Percentiles rank a stretch among this genome's conserved stretches.
phyloP scores from a whole-genome alignment of 176 grass and related monocot genomes.

The Poa pratensis region DNA sequence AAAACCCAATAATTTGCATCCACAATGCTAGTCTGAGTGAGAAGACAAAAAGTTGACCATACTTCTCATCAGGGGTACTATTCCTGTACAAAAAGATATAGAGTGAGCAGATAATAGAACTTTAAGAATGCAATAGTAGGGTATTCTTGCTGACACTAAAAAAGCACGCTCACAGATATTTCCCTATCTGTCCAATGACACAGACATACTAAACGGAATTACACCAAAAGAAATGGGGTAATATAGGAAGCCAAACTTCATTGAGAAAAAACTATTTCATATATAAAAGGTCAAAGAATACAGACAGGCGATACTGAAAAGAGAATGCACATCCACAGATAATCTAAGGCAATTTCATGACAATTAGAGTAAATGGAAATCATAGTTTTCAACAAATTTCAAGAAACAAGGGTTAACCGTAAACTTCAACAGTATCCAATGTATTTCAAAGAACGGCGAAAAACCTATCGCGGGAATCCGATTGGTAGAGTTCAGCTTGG shows the following conservation, averaged over 20 bases:
- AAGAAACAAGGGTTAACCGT: background rate
- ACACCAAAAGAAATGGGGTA: background rate
- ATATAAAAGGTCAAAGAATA: slow-evolving; percentile 1
- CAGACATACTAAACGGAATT: background rate
- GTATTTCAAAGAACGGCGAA: background rate
- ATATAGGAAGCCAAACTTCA: background rate
- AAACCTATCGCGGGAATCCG: background rate
- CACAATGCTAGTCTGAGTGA: slow-evolving; percentile 85
- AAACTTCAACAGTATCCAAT: slow-evolving; percentile 2
- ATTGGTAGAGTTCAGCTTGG: background rate
- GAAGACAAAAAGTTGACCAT: slow-evolving; percentile 73
- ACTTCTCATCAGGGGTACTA: slow-evolving; percentile 79
- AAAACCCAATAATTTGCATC: slow-evolving; percentile 99
- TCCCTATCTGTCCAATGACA: slow-evolving; percentile 7
- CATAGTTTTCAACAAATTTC: background rate
- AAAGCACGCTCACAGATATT: slow-evolving; percentile 16
- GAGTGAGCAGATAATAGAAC: slow-evolving; percentile 24
- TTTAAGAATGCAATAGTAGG: slow-evolving; percentile 10
- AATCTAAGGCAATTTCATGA: background rate
- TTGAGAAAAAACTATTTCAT: slow-evolving; percentile 26
- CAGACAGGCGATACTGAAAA: background rate
- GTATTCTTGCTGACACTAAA: background rate
- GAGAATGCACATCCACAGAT: slow-evolving; percentile 10
- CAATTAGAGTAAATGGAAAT: background rate
- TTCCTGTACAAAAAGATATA: slow-evolving; percentile 61